Percentiles rank a stretch among this genome's conserved stretches.
phyloP scores from a whole-genome alignment of 768 basidiomycete species.

The Aureoboletus auriporus region DNA sequence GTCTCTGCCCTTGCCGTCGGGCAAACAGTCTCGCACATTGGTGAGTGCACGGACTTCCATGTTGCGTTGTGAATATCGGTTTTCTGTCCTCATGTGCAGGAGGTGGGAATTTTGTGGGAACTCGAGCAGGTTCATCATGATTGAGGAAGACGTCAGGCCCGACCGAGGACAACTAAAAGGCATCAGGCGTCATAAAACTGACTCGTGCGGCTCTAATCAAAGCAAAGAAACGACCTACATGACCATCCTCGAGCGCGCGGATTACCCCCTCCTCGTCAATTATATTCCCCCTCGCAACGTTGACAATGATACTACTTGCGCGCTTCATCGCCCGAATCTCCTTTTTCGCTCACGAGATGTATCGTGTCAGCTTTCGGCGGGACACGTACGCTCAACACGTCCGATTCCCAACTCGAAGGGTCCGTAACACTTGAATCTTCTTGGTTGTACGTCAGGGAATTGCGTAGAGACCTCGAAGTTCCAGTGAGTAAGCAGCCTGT shows the following conservation, averaged over 20 bases:
- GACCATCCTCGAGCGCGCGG: slow-evolving; percentile 78
- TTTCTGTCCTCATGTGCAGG: slow-evolving; percentile 92
- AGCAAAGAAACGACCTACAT: slow-evolving; percentile 55
- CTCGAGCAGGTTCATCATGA: slow-evolving; percentile 79
- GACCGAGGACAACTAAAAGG: slow-evolving; percentile 61
- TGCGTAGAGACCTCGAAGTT: no score
- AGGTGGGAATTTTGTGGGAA: slow-evolving; percentile 82
- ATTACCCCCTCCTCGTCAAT: slow-evolving; percentile 88
- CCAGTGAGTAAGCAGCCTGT: no score
- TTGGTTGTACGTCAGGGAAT: no score
- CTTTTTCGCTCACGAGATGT: slow-evolving; percentile 64
- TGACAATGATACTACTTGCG: slow-evolving; percentile 67
- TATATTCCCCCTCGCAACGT: slow-evolving; percentile 88
- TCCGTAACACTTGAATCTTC: no score
- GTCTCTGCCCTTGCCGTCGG: slow-evolving; percentile 60
- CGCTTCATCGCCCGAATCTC: slow-evolving; percentile 76
- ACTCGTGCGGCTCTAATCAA: slow-evolving; percentile 2
- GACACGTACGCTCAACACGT: slow-evolving; percentile 84
- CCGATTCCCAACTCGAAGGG: slow-evolving; percentile 64
- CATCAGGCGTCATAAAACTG: no score
- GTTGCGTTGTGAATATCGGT: slow-evolving; percentile 68
- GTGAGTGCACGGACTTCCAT: slow-evolving; percentile 86
- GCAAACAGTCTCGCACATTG: slow-evolving; percentile 71
- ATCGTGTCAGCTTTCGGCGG: slow-evolving; percentile 75
- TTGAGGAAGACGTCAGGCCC: slow-evolving; percentile 87